These are phyloP conservation scores for Cucumis sativus DNA, from an alignment of 306 rosid genomes.

Conservation along the genomic window DNA sequence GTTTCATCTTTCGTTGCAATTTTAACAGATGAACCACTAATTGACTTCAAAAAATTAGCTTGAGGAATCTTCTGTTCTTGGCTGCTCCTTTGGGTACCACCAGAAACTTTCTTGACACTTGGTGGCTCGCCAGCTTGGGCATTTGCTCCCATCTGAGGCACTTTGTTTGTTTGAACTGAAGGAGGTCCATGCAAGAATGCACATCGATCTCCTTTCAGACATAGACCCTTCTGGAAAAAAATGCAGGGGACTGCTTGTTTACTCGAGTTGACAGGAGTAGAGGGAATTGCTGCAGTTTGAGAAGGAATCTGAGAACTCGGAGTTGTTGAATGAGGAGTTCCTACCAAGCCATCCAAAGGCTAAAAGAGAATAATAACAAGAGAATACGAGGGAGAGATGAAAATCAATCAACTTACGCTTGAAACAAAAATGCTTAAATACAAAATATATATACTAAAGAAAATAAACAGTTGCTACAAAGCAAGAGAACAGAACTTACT, in stretches of 20 bases:
- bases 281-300: conserved; percentile 30
- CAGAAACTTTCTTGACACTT: conserved; percentile 35
- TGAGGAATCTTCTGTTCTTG: conserved; percentile 49
- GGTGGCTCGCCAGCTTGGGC: conserved; percentile 34
- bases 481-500: conserved; percentile 32
- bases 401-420: not conserved
- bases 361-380: conserved; percentile 10
- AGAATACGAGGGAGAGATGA: not conserved
- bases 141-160: conserved; percentile 26
- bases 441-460: not conserved
- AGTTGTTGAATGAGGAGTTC: conserved; percentile 40
- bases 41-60: conserved; percentile 21
- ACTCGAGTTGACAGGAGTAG: conserved; percentile 29
- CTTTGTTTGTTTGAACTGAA: conserved; percentile 33
- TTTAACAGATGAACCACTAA: conserved; percentile 29
- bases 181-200: conserved; percentile 66
- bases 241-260: conserved; percentile 81
- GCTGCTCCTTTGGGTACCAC: conserved; percentile 32
- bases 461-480: not conserved
- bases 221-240: conserved; percentile 77
- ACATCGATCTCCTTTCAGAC: conserved; percentile 86
- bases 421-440: not conserved
- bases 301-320: conserved; percentile 39
- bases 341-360: conserved; percentile 87
- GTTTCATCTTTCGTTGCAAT: conserved; percentile 32